These are phyloP conservation scores for Penicillium psychrofluorescens DNA, from an alignment of 495 filamentous ascomycete genomes.

Conservation along the genomic window DNA sequence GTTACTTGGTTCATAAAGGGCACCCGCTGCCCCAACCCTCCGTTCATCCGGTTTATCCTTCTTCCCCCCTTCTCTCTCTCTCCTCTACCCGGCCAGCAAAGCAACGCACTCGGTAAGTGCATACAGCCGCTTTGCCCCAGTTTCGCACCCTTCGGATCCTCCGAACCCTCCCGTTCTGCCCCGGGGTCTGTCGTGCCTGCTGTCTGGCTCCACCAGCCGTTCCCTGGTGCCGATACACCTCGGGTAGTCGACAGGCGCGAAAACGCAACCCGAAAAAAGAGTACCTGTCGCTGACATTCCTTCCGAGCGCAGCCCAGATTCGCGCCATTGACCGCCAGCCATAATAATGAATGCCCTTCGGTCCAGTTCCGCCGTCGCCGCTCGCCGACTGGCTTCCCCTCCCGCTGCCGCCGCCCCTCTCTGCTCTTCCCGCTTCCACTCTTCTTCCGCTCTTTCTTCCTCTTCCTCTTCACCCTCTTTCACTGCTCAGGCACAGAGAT, in stretches of 20 bases:
- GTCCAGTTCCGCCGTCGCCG: conserved; percentile 38
- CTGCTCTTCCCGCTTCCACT: conserved; percentile 22
- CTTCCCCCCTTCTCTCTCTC: conserved; percentile 1
- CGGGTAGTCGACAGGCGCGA: no score
- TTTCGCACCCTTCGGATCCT: neutral
- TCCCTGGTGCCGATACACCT: conserved; percentile 20
- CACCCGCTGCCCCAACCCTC: no score
- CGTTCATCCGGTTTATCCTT: no score
- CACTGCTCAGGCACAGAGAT: conserved; percentile 12
- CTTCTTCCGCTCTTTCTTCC: conserved; percentile 16
- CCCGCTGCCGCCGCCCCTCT: conserved; percentile 22
- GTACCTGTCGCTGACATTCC: conserved; percentile 14
- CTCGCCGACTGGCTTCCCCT: conserved; percentile 30
- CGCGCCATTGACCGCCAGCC: no score
- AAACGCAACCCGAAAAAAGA: conserved; percentile 2
- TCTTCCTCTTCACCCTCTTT: conserved; percentile 7
- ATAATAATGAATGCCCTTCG: conserved; percentile 31
- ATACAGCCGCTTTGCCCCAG: conserved; percentile 7
- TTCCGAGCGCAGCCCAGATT: neutral
- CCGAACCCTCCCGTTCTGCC: conserved; percentile 21
- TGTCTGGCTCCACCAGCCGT: conserved; percentile 12
- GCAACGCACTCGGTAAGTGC: conserved; percentile 7
- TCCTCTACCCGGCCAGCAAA: neutral
- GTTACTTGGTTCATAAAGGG: no score
- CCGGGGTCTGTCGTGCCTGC: conserved; percentile 7